Conservation (phyloP, 2,329 filamentous ascomycete genomes). For the Xylaria sp. region DNA sequence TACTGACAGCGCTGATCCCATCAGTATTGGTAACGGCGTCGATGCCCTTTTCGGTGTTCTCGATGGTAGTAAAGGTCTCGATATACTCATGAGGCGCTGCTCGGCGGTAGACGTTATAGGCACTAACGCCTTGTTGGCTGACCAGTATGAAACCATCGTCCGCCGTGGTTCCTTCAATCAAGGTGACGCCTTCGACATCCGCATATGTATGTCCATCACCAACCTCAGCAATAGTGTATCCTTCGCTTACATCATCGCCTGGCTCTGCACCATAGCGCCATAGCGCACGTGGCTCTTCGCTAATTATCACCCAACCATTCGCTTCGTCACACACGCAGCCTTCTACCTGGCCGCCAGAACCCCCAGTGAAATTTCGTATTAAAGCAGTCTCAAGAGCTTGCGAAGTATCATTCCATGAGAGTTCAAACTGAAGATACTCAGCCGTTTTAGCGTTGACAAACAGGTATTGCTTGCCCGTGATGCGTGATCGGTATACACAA, state of each 20-base stretch:
- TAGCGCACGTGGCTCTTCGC: conserved; percentile 63
- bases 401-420: conserved; percentile 54
- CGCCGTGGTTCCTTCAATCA: conserved; percentile 58
- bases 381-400: conserved; percentile 57
- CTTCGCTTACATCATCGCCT: conserved; percentile 49
- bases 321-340: conserved; percentile 65
- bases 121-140: conserved; percentile 64
- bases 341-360: conserved; percentile 64
- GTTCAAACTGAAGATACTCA: conserved; percentile 64
- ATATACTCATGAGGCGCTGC: conserved; percentile 62
- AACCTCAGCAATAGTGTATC: conserved; percentile 54
- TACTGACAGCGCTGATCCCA: conserved; percentile 60
- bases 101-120: conserved; percentile 63
- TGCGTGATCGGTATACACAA: conserved; percentile 61
- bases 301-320: conserved; percentile 62
- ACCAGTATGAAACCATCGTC: conserved; percentile 62
- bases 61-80: conserved; percentile 60
- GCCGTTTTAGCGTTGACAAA: conserved; percentile 66
- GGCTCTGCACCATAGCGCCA: conserved; percentile 66
- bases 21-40: conserved; percentile 66
- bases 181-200: conserved; percentile 65
- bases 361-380: conserved; percentile 62
- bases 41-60: conserved; percentile 55
- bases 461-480: conserved; percentile 61
- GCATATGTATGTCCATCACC: conserved; percentile 61